These are phyloP conservation scores for Fusarium vanettenii DNA, from an alignment of 2,329 filamentous ascomycete genomes.

Conservation along the genomic window DNA sequence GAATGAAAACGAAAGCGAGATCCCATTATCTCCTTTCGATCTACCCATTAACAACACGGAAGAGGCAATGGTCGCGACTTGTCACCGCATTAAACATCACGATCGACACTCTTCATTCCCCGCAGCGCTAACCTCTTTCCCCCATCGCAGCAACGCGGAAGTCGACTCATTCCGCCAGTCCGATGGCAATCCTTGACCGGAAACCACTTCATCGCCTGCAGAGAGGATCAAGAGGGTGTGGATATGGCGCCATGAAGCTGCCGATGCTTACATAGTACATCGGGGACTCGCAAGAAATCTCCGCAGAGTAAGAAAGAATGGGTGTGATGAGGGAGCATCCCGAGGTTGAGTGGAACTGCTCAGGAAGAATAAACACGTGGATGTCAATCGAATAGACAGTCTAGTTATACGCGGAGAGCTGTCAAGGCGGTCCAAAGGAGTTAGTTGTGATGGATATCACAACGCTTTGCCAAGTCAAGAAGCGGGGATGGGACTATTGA, in stretches of 20 bases:
- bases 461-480: neutral
- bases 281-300: neutral
- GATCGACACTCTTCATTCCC: neutral
- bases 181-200: conserved; percentile 12
- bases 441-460: neutral
- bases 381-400: neutral
- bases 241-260: neutral
- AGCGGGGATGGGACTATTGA: conserved; percentile 16
- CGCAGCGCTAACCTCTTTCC: neutral
- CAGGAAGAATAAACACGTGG: conserved; percentile 25
- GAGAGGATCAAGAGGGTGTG: neutral
- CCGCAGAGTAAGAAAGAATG: conserved; percentile 14
- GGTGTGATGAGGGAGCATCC: conserved; percentile 30
- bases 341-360: conserved; percentile 15
- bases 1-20: neutral
- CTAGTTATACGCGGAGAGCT: neutral
- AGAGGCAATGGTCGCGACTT: conserved; percentile 14
- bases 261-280: neutral
- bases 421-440: neutral
- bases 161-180: neutral
- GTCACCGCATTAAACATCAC: neutral
- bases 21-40: neutral
- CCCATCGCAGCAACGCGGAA: neutral
- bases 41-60: conserved; percentile 8
- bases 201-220: conserved; percentile 14